A percentile compares a stretch with the other conserved stretches of the same genome.
Conservation (phyloP, 768 basidiomycete genomes). For the Dentipellis sp. region DNA sequence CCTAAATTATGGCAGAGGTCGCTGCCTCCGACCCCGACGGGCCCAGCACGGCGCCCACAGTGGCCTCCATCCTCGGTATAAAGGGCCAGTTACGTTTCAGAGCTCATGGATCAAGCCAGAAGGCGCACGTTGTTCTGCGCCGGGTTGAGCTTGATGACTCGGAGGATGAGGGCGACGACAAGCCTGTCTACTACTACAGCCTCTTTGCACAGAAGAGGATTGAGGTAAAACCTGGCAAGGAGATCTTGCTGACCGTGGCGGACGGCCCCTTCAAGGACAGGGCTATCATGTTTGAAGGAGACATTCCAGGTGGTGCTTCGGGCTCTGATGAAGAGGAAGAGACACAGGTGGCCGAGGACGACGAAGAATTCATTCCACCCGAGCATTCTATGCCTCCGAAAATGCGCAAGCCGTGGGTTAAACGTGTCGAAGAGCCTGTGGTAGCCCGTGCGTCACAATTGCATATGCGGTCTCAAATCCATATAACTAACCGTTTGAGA, state of each 20-base stretch:
- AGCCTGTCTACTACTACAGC: constrained; percentile 42
- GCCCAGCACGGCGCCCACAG: constrained; percentile 21
- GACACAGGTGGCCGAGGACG: constrained; percentile 30
- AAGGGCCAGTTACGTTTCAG: constrained; percentile 55
- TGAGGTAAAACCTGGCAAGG: constrained; percentile 62
- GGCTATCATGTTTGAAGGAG: constrained; percentile 50
- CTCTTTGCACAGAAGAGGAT: constrained; percentile 63
- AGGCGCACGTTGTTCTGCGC: constrained; percentile 58
- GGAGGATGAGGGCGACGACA: constrained; percentile 29
- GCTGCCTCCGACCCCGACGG: constrained; percentile 5
- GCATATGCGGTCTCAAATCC: not conserved
- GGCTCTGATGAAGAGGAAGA: constrained; percentile 32
- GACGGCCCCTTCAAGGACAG: constrained; percentile 47
- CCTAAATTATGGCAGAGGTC: constrained; percentile 10
- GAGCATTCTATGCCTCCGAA: constrained; percentile 47
- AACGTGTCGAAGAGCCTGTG: constrained; percentile 28
- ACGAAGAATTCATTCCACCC: constrained; percentile 23
- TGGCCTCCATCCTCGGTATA: constrained; percentile 51
- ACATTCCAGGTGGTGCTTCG: constrained; percentile 23
- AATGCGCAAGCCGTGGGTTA: constrained; percentile 55
- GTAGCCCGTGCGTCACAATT: constrained; percentile 1
- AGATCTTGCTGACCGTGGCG: constrained; percentile 52
- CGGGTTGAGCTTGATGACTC: constrained; percentile 46
- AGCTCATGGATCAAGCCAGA: constrained; percentile 56
- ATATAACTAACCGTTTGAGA: not conserved